Evolutionary conservation across 768 basidiomycete genomes (phyloP).

Genomic region (Daedaleopsis nitida): DNA sequence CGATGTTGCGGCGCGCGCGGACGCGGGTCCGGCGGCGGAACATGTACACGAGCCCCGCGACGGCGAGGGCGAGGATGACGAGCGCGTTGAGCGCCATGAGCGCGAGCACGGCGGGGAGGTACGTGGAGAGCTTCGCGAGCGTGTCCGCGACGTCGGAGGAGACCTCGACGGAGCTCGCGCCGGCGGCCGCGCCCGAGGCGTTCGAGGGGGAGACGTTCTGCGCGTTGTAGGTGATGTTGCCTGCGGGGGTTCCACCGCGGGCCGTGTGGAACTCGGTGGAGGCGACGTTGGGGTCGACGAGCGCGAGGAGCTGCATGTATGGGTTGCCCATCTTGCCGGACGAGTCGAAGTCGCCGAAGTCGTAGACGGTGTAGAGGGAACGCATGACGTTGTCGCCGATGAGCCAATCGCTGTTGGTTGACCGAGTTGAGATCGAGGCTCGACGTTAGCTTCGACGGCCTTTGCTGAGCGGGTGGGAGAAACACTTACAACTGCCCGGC

Average conservation of each 20-base stretch:
- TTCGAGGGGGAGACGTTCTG: slow-evolving; percentile 37
- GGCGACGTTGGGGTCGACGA: slow-evolving; percentile 69
- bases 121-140: slow-evolving; percentile 62
- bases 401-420: slow-evolving; percentile 67
- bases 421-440: slow-evolving; percentile 13
- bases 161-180: slow-evolving; percentile 50
- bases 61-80: slow-evolving; percentile 57
- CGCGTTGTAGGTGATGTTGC: slow-evolving; percentile 69
- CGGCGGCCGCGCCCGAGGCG: slow-evolving; percentile 33
- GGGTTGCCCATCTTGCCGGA: slow-evolving; percentile 71
- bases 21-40: slow-evolving; percentile 46
- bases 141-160: slow-evolving; percentile 60
- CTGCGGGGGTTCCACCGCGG: slow-evolving; percentile 65
- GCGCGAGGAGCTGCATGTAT: slow-evolving; percentile 72
- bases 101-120: slow-evolving; percentile 73
- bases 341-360: slow-evolving; percentile 78
- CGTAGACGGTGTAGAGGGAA: slow-evolving; percentile 80
- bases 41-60: slow-evolving; percentile 54
- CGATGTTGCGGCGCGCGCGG: slow-evolving; percentile 39
- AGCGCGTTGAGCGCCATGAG: slow-evolving; percentile 79
- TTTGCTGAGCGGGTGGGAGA: background rate
- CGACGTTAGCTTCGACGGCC: background rate
- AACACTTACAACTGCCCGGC: slow-evolving; percentile 65
- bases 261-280: slow-evolving; percentile 67
- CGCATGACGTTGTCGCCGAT: slow-evolving; percentile 84